Evolutionary conservation across 257 asterid genomes (phyloP).

Genomic region (Solanum etuberosum): DNA sequence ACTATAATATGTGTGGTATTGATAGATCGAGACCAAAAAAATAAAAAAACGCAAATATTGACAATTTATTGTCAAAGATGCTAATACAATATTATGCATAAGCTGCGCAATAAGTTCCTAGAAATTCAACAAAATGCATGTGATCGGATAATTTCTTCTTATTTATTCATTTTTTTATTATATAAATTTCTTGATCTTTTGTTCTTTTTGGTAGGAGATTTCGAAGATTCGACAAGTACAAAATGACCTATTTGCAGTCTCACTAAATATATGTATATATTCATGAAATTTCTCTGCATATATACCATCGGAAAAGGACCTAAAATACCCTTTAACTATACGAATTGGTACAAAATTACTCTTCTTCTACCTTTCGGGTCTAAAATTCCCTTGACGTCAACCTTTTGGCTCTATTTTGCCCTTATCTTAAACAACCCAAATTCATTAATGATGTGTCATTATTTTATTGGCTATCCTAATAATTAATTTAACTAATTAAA

Average conservation of each 20-base stretch:
- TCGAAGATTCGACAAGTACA: not conserved
- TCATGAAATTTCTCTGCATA: too few species aligned
- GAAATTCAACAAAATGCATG: not conserved
- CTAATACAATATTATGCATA: not conserved
- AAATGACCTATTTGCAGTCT: not conserved
- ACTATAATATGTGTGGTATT: not conserved
- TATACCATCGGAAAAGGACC: too few species aligned
- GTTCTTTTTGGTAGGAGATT: not conserved
- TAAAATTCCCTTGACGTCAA: too few species aligned
- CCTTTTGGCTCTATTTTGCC: too few species aligned
- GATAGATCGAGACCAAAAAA: not conserved
- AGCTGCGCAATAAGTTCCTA: not conserved
- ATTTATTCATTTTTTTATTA: not conserved
- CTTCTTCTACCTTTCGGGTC: too few species aligned
- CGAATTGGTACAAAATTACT: too few species aligned
- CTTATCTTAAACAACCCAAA: too few species aligned
- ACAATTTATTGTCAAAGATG: not conserved
- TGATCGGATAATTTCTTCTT: not conserved
- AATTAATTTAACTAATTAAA: too few species aligned
- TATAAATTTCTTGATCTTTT: not conserved
- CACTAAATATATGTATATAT: too few species aligned
- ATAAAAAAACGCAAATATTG: not conserved
- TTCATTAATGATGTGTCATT: too few species aligned
- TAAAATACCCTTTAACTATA: too few species aligned
- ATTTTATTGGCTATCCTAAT: too few species aligned